Evolutionary conservation across 2,329 filamentous ascomycete species (phyloP).

Genomic region (Periglandula ipomoeae): DNA sequence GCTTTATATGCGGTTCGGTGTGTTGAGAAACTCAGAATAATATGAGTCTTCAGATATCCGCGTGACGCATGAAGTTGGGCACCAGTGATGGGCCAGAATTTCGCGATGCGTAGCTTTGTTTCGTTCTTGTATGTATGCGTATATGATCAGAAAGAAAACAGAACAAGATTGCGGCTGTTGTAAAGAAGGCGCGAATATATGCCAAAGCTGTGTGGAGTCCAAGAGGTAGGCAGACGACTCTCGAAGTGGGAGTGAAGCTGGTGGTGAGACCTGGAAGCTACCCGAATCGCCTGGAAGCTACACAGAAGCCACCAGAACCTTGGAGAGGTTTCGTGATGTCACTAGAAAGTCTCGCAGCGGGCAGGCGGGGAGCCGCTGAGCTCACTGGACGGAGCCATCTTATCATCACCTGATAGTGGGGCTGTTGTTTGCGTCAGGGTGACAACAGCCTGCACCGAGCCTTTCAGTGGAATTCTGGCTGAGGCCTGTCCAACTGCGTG

Average conservation of each 20-base stretch:
- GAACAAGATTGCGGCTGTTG: too few species aligned
- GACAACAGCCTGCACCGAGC: neutral
- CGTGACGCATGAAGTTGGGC: slow-evolving; percentile 1
- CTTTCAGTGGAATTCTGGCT: too few species aligned
- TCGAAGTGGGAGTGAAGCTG: slow-evolving; percentile 1
- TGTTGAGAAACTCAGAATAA: neutral
- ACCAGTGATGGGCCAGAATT: neutral
- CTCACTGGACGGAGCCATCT: slow-evolving; percentile 17
- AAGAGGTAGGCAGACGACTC: neutral
- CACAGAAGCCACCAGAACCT: slow-evolving; percentile 24
- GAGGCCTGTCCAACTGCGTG: too few species aligned
- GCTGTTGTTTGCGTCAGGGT: neutral
- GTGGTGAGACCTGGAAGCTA: slow-evolving; percentile 11
- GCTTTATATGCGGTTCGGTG: neutral
- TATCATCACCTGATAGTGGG: slow-evolving; percentile 18
- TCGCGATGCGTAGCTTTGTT: neutral
- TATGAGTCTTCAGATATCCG: neutral
- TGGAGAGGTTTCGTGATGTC: slow-evolving; percentile 25
- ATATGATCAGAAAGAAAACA: neutral
- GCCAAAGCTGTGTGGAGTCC: neutral
- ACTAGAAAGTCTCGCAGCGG: slow-evolving; percentile 13
- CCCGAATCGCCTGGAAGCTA: slow-evolving; percentile 15
- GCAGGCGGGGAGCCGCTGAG: slow-evolving; percentile 13
- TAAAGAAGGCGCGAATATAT: neutral
- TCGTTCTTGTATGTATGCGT: neutral